Conservation (phyloP, 176 grass and related monocot species). For the Avena sativa region DNA sequence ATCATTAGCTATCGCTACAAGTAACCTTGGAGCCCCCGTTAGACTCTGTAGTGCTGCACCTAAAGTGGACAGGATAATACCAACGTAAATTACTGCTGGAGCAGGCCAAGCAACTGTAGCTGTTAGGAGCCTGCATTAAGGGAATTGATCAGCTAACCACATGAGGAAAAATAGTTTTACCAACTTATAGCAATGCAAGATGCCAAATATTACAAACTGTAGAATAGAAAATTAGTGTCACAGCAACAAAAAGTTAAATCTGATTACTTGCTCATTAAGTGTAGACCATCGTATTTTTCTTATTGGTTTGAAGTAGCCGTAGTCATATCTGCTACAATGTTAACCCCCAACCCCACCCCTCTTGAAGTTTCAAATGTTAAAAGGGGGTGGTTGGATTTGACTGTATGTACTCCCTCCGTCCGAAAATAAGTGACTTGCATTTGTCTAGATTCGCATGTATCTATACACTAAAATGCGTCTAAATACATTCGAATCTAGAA, state of each 20-base stretch:
- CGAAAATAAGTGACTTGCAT: too few species aligned
- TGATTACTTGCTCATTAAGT: slow-evolving; percentile 12
- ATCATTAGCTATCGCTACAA: slow-evolving; percentile 96
- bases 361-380: not conserved
- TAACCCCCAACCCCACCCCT: not conserved
- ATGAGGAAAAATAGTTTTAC: not conserved
- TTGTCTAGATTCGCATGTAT: too few species aligned
- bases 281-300: not conserved
- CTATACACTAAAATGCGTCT: too few species aligned
- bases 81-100: slow-evolving; percentile 81
- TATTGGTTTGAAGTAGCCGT: not conserved
- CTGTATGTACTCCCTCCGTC: not conserved
- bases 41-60: slow-evolving; percentile 92
- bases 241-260: not conserved
- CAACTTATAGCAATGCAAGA: not conserved
- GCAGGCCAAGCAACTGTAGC: slow-evolving; percentile 89
- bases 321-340: not conserved
- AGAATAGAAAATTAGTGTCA: not conserved
- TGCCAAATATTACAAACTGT: not conserved
- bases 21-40: slow-evolving; percentile 88
- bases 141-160: slow-evolving; percentile 9
- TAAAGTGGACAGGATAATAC: slow-evolving; percentile 89
- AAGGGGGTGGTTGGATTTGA: not conserved
- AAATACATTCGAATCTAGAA: too few species aligned
- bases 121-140: slow-evolving; percentile 77